Percentiles rank a stretch among this genome's conserved stretches.
Evolutionary conservation across 139 green algal genomes (phyloP).

Genomic region (Chlamydomonas sp.): DNA sequence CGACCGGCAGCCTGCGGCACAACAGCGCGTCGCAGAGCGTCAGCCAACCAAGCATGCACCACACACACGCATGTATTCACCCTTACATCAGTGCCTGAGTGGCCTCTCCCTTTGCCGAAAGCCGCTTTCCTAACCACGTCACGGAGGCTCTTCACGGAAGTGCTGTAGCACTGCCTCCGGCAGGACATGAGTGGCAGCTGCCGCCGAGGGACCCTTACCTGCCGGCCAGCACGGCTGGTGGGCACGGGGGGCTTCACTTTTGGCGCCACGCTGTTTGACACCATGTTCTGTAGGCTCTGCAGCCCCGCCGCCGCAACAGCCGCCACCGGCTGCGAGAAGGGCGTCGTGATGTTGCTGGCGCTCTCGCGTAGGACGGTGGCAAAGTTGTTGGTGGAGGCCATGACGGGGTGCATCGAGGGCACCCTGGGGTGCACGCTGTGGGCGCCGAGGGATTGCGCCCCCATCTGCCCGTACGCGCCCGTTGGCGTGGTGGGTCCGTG

Average conservation of each 20-base stretch:
- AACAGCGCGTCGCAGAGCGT: no score
- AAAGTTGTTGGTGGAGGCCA: background rate
- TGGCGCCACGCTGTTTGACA: background rate
- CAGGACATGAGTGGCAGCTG: no score
- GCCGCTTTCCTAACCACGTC: no score
- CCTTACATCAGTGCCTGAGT: no score
- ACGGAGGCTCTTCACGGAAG: no score
- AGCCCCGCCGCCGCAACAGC: constrained; percentile 10
- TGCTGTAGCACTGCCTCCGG: no score
- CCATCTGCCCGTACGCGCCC: background rate
- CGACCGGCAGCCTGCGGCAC: no score
- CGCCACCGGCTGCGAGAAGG: background rate
- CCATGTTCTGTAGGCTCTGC: constrained; percentile 36
- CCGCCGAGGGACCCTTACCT: background rate
- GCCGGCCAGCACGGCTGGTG: background rate
- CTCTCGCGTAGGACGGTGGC: background rate
- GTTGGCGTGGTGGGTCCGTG: background rate
- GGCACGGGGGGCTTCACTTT: background rate
- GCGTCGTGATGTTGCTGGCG: background rate
- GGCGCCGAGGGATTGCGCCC: no score
- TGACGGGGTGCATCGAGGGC: background rate
- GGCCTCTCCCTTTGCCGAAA: no score
- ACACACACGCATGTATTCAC: no score
- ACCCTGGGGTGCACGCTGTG: background rate
- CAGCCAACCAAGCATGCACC: no score